Percentiles rank a stretch among this genome's conserved stretches.
Conservation (phyloP, 257 asterid genomes). For the Agastache rugosa region DNA sequence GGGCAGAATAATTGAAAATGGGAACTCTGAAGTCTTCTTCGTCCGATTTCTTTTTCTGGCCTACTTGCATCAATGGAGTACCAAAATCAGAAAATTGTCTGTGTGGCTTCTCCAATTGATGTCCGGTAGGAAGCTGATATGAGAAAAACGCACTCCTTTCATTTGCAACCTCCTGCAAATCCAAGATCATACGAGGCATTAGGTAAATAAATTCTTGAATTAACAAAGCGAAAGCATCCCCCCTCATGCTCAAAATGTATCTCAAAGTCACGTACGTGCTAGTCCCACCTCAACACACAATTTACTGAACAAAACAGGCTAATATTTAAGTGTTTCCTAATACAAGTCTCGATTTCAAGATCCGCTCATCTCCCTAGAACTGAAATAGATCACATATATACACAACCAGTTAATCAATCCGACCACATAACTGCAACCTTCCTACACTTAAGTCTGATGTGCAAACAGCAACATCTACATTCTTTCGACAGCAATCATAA, state of each 20-base stretch:
- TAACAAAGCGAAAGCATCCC: constrained; percentile 3
- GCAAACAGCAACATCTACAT: constrained; percentile 13
- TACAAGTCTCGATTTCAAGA: constrained; percentile 10
- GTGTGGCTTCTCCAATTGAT: constrained; percentile 52
- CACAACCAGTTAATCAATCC: background rate
- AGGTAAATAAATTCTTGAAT: background rate
- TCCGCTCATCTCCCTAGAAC: background rate
- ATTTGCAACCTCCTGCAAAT: constrained; percentile 57
- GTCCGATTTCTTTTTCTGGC: constrained; percentile 51
- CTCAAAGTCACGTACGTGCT: background rate
- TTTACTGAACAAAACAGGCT: background rate
- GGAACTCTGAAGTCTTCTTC: constrained; percentile 84
- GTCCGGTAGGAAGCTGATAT: constrained; percentile 43
- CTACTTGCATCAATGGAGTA: constrained; percentile 42
- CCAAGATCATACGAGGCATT: constrained; percentile 18
- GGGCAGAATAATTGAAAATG: constrained; percentile 48
- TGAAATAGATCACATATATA: background rate
- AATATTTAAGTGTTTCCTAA: background rate
- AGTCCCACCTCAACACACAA: constrained; percentile 11
- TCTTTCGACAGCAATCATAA: background rate
- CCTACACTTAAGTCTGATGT: background rate
- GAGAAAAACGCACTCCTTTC: constrained; percentile 49
- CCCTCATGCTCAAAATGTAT: background rate
- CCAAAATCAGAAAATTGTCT: constrained; percentile 40
- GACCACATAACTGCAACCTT: background rate